Conservation (phyloP, 768 basidiomycete genomes). For the Wakefieldia striispora region DNA sequence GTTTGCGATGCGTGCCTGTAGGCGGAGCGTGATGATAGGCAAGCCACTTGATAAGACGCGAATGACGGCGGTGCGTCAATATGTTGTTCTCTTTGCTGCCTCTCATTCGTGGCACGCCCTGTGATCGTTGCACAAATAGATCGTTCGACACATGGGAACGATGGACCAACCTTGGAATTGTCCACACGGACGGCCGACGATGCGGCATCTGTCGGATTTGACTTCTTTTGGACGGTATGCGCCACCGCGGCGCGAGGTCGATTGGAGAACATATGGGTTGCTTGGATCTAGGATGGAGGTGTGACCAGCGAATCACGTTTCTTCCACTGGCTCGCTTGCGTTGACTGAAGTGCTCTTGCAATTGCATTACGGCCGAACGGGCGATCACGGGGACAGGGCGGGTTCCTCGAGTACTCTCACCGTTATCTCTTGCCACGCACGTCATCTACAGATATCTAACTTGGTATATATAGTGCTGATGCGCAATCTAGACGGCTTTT, state of each 20-base stretch:
- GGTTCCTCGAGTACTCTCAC: neutral
- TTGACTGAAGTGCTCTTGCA: neutral
- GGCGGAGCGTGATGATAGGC: slow-evolving; percentile 96
- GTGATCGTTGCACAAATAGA: slow-evolving; percentile 35
- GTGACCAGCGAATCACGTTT: neutral
- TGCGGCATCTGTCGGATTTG: slow-evolving; percentile 71
- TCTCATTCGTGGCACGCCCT: neutral
- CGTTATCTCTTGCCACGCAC: neutral
- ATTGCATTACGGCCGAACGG: neutral
- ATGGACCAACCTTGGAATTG: slow-evolving; percentile 89
- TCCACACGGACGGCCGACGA: slow-evolving; percentile 83
- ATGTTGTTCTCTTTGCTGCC: neutral
- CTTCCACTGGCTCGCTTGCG: too few relatives aligned
- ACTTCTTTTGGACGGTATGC: slow-evolving; percentile 19
- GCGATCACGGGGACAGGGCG: neutral
- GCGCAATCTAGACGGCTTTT: slow-evolving; percentile 8
- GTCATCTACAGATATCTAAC: slow-evolving; percentile 4
- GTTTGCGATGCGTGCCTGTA: slow-evolving; percentile 96
- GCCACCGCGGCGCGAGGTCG: slow-evolving; percentile 19
- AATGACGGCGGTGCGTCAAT: slow-evolving; percentile 66
- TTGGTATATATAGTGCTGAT: slow-evolving; percentile 10
- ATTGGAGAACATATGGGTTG: slow-evolving; percentile 37
- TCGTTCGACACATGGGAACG: slow-evolving; percentile 77
- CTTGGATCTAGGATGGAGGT: slow-evolving; percentile 3
- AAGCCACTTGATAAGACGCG: slow-evolving; percentile 72